Conservation (phyloP, 2,329 filamentous ascomycete species). For the Alternaria sp. region DNA sequence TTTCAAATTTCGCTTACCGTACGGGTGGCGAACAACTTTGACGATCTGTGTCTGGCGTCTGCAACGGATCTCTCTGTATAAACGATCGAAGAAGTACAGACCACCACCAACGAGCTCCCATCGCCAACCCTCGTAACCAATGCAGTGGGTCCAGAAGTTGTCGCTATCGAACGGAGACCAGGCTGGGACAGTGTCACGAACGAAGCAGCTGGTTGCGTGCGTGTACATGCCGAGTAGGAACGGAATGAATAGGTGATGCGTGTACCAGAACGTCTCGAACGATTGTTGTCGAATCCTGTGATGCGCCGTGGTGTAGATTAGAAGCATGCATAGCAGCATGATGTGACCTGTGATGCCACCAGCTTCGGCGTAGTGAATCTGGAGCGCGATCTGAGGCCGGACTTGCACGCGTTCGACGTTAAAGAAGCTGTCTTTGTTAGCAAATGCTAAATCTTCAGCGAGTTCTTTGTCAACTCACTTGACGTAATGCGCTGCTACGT, state of each 20-base stretch:
- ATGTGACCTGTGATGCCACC: conserved; percentile 95
- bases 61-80: conserved; percentile 89
- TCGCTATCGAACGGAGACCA: conserved; percentile 85
- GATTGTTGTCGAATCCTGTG: conserved; percentile 94
- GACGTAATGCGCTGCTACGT: conserved; percentile 86
- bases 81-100: conserved; percentile 84
- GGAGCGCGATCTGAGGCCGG: conserved; percentile 77
- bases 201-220: conserved; percentile 95
- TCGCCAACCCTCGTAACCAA: conserved; percentile 95
- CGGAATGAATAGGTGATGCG: conserved; percentile 96
- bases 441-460: background rate
- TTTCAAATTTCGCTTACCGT: conserved; percentile 66
- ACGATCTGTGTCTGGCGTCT: conserved; percentile 87
- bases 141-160: conserved; percentile 87
- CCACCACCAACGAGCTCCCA: conserved; percentile 91
- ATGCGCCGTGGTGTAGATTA: conserved; percentile 98
- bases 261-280: conserved; percentile 99
- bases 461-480: conserved; percentile 67
- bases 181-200: conserved; percentile 76
- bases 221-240: conserved; percentile 95
- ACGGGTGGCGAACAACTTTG: conserved; percentile 93
- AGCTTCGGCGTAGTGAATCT: conserved; percentile 90
- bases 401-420: conserved; percentile 89
- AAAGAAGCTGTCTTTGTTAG: conserved; percentile 74
- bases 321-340: conserved; percentile 98